Percentiles rank a stretch among this genome's conserved stretches.
phyloP scores from a whole-genome alignment of 441 rosid species.

The Adansonia grandidieri region DNA sequence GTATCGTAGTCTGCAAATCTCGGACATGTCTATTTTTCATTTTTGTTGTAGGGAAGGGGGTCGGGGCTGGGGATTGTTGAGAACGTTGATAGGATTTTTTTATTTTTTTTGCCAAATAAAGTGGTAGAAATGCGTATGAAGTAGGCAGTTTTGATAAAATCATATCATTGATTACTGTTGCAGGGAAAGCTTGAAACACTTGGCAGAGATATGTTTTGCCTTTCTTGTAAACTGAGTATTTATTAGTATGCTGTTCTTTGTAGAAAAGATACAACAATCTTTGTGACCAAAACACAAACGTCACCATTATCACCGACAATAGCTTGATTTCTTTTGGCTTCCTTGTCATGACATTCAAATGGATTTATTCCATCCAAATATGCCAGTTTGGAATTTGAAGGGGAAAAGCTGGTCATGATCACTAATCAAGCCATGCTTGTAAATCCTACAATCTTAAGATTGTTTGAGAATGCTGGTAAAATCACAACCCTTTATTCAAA shows the following conservation, averaged over 20 bases:
- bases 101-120: background rate
- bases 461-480: slow-evolving; percentile 17
- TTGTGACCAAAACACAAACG: background rate
- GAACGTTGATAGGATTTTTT: background rate
- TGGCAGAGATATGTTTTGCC: background rate
- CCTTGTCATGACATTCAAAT: background rate
- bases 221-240: background rate
- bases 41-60: background rate
- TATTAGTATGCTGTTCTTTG: background rate
- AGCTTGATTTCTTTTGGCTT: slow-evolving; percentile 3
- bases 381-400: background rate
- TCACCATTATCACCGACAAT: background rate
- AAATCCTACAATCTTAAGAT: background rate
- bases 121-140: background rate
- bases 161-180: background rate
- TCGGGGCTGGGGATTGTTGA: no score
- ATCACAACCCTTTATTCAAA: no score
- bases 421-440: background rate
- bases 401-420: background rate
- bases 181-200: background rate
- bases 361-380: background rate
- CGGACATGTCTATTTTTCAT: background rate
- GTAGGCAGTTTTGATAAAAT: background rate
- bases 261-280: background rate
- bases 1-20: background rate